Base-by-base conservation (phyloP, 352 stramenopile genomes). In the Elongisporangium anandrum region DNA sequence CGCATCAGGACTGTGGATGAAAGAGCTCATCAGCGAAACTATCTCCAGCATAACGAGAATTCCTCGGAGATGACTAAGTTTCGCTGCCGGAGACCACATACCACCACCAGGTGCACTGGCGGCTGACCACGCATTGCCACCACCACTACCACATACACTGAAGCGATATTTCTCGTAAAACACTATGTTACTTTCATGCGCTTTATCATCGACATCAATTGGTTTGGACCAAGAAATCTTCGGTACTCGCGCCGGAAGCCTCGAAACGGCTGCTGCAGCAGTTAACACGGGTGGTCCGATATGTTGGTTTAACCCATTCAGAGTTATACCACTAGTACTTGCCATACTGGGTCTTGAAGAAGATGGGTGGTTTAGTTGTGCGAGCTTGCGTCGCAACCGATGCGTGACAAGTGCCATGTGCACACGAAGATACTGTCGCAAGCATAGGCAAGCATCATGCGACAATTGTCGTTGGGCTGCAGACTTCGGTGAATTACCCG, bases 111-210 rank as follows among this genome's bases (percentile, higher is more conserved):
- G 70, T 9, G 72, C 81, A 21, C 63, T 72, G 13, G 75, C 70
- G 9, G 77, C 79, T 3, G 79, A 87, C 79, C 78, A 92, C n/a
- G 70, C 72, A 45, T 69, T 81, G 41, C 62, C 73, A 2, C 60
- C 70, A 38, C 75, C 79, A 10, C 71, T 63, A 19, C 60, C 71
- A 26, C 58, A 70, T 13, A 87, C 78, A 59, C 80, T 93, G 60
- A 88, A 92, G 19, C 84, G 81, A 55, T 92, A 90, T 26, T 92
- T 90, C 34, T 92, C 85, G 52, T 86, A 95, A 57, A 95, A 91
- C 3, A 88, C 68, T 51, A 95, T 63, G 17, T 95, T 92, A 50
- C 87, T 73, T 41, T 95, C 81, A 63, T 93, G 83, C 0, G 79
- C 75, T 57, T 95, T 95, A 69, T 95, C 85, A 51, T 95, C 85